Evolutionary conservation across 805 yeast species (phyloP).

Genomic region (Nakazawaea wickerhamii): DNA sequence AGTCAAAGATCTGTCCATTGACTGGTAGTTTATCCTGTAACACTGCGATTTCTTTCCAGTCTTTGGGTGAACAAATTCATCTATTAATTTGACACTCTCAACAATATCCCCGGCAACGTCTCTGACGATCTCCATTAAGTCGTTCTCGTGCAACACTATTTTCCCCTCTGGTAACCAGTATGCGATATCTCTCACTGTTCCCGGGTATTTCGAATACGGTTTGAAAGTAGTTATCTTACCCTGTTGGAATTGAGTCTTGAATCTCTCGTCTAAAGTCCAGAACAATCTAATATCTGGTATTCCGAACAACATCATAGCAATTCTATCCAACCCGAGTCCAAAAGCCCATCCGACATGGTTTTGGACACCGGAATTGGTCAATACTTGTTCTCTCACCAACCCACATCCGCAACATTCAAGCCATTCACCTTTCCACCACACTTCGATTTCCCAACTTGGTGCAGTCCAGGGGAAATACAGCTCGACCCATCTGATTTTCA

Average conservation of each 20-base stretch:
- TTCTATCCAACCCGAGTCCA: slow-evolving; percentile 90
- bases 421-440: slow-evolving; percentile 99
- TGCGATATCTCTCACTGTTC: slow-evolving; percentile 79
- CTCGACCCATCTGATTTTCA: slow-evolving; percentile 89
- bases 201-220: slow-evolving; percentile 90
- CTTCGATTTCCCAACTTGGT: slow-evolving; percentile 97
- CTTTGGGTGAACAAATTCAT: slow-evolving; percentile 82
- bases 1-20: slow-evolving; percentile 90
- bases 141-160: slow-evolving; percentile 66
- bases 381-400: slow-evolving; percentile 72
- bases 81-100: slow-evolving; percentile 76
- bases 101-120: slow-evolving; percentile 80
- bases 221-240: slow-evolving; percentile 67
- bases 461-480: slow-evolving; percentile 98
- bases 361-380: slow-evolving; percentile 63
- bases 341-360: slow-evolving; percentile 92
- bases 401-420: slow-evolving; percentile 97
- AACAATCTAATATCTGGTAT: slow-evolving; percentile 92
- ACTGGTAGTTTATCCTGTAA: slow-evolving; percentile 87
- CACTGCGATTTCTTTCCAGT: slow-evolving; percentile 73
- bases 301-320: slow-evolving; percentile 93
- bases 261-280: slow-evolving; percentile 83
- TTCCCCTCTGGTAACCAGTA: slow-evolving; percentile 70
- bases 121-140: slow-evolving; percentile 90
- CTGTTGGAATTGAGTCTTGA: slow-evolving; percentile 61